Base-by-base conservation (phyloP, 2,329 filamentous ascomycete species). In the Emergomyces orientalis region DNA sequence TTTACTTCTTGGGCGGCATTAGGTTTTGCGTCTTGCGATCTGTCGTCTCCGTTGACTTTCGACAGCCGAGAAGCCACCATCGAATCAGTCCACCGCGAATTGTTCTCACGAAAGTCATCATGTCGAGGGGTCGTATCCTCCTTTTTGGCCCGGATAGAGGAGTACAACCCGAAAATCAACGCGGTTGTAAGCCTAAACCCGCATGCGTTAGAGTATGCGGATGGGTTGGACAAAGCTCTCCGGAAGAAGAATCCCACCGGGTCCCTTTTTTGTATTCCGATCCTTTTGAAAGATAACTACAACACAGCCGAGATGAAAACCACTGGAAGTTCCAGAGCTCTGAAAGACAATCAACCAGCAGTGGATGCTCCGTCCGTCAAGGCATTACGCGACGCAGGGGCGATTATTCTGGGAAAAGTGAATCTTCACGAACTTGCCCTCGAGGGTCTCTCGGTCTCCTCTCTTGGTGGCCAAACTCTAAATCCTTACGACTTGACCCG, bases 401-500 rank as follows among this genome's bases (percentile, higher is more conserved):
- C 81, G 1, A 75, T 86, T 5, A 81, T 86, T 57, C 75, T 87
- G 2, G 84, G 82, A 41, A 87, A 86, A 69, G 78, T 80, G 0
- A 86, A 86, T 65, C 72, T 87, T 30, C 85, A 88, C 67, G 85
- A 87, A 70, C 76, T 88, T 59, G 85, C 86, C 0, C 74, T 88
- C 0, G 85, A 88, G 68, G 86, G 86, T 0, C 75, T 87, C 47
- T 82, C 80, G 1, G 84, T 86, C 1, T 87, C 84, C 0, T 86
- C 83, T 0, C 70, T 86, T 0, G 85, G 84, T 14, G 86, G 86
- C 0, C 86, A 88, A 71, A 87, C 85, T 0, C 70, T 83, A 64
- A 88, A 88, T 70, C 85, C 86, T 0, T 89, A 90, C 66, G 86
- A 89, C 70, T 71, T 76, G 1, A 79, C 78, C 0, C 81, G 88